Evolutionary conservation across 257 asterid genomes (phyloP).

Genomic region (Striga asiatica): DNA sequence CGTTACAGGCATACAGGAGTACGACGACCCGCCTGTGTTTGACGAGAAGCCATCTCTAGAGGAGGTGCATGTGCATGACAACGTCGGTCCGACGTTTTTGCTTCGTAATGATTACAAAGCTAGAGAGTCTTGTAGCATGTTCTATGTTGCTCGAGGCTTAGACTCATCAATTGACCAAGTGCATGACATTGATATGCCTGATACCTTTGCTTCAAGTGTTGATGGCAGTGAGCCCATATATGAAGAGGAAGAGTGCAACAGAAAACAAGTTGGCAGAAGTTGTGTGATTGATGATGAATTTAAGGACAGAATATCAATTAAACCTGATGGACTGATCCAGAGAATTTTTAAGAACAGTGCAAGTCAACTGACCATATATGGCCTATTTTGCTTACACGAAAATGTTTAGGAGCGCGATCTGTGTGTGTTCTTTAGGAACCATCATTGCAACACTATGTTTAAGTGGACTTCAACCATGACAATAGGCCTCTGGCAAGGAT

Average conservation of each 20-base stretch:
- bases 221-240: constrained; percentile 62
- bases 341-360: constrained; percentile 76
- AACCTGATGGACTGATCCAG: constrained; percentile 66
- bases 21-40: too few species aligned
- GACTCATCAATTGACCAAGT: constrained; percentile 29
- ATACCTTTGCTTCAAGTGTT: constrained; percentile 31
- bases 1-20: too few species aligned
- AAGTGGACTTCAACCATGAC: too few species aligned
- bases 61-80: too few species aligned
- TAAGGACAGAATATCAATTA: constrained; percentile 32
- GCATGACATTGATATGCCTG: constrained; percentile 24
- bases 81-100: too few species aligned
- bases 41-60: too few species aligned
- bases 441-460: constrained; percentile 95
- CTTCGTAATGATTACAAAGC: constrained; percentile 24
- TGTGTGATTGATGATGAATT: constrained; percentile 21
- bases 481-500: constrained; percentile 66
- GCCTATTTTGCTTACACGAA: constrained; percentile 77
- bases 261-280: constrained; percentile 43
- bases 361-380: constrained; percentile 75
- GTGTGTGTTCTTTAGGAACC: constrained; percentile 87
- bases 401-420: constrained; percentile 82
- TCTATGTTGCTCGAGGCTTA: constrained; percentile 25
- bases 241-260: constrained; percentile 83
- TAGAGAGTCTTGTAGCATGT: constrained; percentile 22